Percentiles rank a stretch among this genome's conserved stretches.
Evolutionary conservation across 129 eudicot species (phyloP).

Genomic region (Arctium minus): DNA sequence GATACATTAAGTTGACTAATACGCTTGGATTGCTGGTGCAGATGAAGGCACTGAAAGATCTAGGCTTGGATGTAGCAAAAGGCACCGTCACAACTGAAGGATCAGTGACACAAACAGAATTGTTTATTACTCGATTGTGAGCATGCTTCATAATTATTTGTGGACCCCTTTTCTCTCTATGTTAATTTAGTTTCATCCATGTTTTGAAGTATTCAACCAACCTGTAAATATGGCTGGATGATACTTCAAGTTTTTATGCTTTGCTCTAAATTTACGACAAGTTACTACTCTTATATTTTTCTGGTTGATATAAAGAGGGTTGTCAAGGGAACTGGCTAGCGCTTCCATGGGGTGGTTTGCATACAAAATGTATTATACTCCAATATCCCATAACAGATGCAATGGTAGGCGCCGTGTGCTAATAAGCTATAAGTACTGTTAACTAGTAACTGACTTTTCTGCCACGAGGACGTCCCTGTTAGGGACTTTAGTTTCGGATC

Average conservation of each 20-base stretch:
- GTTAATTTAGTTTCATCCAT: constrained; percentile 4
- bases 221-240: constrained; percentile 17
- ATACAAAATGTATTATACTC: too few relatives aligned
- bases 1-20: constrained; percentile 4
- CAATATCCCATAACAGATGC: too few relatives aligned
- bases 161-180: constrained; percentile 6
- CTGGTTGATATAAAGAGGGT: not conserved
- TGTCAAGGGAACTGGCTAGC: not conserved
- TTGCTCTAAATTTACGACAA: not conserved
- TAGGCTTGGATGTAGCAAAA: constrained; percentile 87
- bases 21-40: constrained; percentile 32
- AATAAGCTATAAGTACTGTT: too few relatives aligned
- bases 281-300: not conserved
- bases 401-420: too few relatives aligned
- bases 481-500: too few relatives aligned
- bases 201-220: not conserved
- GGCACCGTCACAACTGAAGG: constrained; percentile 90
- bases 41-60: constrained; percentile 92
- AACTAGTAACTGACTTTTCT: too few relatives aligned
- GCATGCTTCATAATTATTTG: constrained; percentile 23
- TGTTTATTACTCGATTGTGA: constrained; percentile 63
- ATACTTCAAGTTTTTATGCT: not conserved
- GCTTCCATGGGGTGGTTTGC: not conserved
- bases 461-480: too few relatives aligned
- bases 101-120: constrained; percentile 65